These are phyloP conservation scores for Nematocida homosporus DNA, from an alignment of 371 early-diverging fungal species.

Conservation along the genomic window DNA sequence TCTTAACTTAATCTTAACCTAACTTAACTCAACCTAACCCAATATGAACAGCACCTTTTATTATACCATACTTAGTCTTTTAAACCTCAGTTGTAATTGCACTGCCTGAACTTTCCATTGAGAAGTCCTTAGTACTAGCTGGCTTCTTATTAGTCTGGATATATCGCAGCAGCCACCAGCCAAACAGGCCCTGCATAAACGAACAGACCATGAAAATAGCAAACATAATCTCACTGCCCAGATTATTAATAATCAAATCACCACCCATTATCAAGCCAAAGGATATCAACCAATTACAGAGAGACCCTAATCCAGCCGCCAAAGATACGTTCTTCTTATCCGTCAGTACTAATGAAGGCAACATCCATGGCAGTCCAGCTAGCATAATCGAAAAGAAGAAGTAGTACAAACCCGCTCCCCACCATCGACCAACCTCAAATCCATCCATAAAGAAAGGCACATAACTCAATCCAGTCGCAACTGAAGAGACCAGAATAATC, in stretches of 20 bases:
- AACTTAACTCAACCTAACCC: too few species aligned
- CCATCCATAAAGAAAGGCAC: neutral
- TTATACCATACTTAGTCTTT: too few species aligned
- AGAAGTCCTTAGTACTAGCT: too few species aligned
- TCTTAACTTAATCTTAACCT: too few species aligned
- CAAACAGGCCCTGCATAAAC: neutral
- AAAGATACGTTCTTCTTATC: neutral
- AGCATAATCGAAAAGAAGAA: slow-evolving; percentile 24
- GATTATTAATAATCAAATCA: neutral
- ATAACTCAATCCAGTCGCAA: neutral
- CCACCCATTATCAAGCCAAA: neutral
- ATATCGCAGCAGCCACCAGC: slow-evolving; percentile 14
- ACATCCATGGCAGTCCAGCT: slow-evolving; percentile 44
- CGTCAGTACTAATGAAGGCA: slow-evolving; percentile 23
- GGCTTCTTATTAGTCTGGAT: too few species aligned
- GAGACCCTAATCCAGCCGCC: slow-evolving; percentile 34
- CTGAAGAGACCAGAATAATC: neutral
- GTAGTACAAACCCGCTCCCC: slow-evolving; percentile 28
- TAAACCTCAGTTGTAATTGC: too few species aligned
- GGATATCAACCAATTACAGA: slow-evolving; percentile 17
- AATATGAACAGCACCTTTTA: too few species aligned
- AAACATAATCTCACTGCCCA: slow-evolving; percentile 1
- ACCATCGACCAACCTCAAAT: neutral
- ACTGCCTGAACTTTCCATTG: too few species aligned
- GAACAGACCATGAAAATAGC: neutral